phyloP scores from a whole-genome alignment of 2,329 filamentous ascomycete species.

The Apiospora phragmitis region DNA sequence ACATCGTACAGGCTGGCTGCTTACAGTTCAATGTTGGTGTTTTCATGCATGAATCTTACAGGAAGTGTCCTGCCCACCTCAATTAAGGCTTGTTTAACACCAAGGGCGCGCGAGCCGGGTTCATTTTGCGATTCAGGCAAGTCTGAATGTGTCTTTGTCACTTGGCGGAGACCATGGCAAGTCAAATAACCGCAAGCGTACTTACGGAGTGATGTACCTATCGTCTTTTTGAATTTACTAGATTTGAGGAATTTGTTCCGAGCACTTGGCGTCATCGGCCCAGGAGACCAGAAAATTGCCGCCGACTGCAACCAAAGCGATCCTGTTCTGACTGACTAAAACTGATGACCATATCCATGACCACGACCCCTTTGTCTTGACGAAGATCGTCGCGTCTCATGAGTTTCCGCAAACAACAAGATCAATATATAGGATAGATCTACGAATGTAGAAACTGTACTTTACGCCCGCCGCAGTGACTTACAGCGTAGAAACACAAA shows the following conservation, averaged over 20 bases:
- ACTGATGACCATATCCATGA: not conserved
- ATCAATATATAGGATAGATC: not conserved
- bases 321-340: not conserved
- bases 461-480: not conserved
- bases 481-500: not conserved
- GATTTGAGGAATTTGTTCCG: not conserved
- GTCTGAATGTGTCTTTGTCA: not conserved
- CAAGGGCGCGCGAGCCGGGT: not conserved
- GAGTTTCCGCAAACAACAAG: not conserved
- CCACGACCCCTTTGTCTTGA: slow-evolving; percentile 4
- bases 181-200: not conserved
- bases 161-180: not conserved
- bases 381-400: not conserved
- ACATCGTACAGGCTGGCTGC: not conserved
- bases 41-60: slow-evolving; percentile 3
- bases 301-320: slow-evolving; percentile 5
- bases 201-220: not conserved
- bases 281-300: not conserved
- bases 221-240: not conserved
- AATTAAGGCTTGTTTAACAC: not conserved
- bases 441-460: too few relatives aligned
- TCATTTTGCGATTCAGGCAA: not conserved
- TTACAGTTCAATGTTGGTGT: not conserved
- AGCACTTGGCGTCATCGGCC: not conserved
- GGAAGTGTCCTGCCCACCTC: not conserved